These are phyloP conservation scores for Neocatenulostroma microsporum DNA, from an alignment of 2,329 filamentous ascomycete species.

Conservation along the genomic window DNA sequence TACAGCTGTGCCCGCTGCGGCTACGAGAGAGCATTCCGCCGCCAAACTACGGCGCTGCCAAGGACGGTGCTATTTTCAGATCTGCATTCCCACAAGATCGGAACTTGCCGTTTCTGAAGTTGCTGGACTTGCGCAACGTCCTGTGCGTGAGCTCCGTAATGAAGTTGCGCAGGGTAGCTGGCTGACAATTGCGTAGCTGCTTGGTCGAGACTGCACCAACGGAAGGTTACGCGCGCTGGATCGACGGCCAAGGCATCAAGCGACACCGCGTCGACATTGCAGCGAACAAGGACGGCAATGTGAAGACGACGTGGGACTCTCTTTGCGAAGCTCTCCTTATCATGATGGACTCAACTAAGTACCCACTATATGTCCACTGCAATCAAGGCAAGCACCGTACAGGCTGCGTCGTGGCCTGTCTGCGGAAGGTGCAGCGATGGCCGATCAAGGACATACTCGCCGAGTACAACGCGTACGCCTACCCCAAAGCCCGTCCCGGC, in stretches of 20 bases:
- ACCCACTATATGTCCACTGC: slow-evolving; percentile 81
- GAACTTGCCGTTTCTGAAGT: slow-evolving; percentile 62
- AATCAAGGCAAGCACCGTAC: slow-evolving; percentile 93
- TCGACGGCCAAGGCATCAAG: slow-evolving; percentile 58
- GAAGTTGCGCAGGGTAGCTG: too few species aligned
- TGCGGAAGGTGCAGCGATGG: slow-evolving; percentile 68
- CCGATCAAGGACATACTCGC: slow-evolving; percentile 53
- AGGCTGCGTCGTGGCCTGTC: slow-evolving; percentile 74
- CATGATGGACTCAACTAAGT: slow-evolving; percentile 63
- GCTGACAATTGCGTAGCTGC: slow-evolving; percentile 33
- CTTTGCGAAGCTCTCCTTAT: slow-evolving; percentile 66
- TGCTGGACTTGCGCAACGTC: slow-evolving; percentile 67
- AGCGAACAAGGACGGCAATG: slow-evolving; percentile 69
- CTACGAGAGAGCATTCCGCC: slow-evolving; percentile 43
- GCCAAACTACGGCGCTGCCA: slow-evolving; percentile 67
- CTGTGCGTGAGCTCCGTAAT: slow-evolving; percentile 53
- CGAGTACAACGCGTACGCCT: slow-evolving; percentile 63
- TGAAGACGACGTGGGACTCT: slow-evolving; percentile 55
- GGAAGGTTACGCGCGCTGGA: slow-evolving; percentile 50
- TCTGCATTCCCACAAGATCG: slow-evolving; percentile 68
- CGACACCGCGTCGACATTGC: slow-evolving; percentile 71
- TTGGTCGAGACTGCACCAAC: slow-evolving; percentile 43
- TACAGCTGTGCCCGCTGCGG: slow-evolving; percentile 25
- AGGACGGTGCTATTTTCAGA: slow-evolving; percentile 65
- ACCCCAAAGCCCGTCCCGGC: slow-evolving; percentile 42